Evolutionary conservation across 805 yeast genomes (phyloP), one percentile per base, ranked within the genome.

Genomic region (Saturnispora bothae): DNA sequence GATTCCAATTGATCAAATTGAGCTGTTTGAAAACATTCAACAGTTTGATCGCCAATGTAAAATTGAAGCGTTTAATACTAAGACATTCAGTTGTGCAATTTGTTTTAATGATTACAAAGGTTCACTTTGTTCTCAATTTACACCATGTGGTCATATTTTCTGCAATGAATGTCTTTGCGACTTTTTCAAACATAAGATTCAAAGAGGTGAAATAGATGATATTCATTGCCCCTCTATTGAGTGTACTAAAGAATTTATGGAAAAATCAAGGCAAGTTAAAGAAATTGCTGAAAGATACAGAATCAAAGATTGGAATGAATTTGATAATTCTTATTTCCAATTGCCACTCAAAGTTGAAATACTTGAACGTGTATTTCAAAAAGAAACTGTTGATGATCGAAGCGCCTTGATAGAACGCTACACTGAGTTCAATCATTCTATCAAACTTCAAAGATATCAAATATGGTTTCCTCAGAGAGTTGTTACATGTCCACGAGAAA

Each of bases 171-270:
- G 83, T 43, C 51, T 71, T 3, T 41, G 37, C 10, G 65, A 62
- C 5, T 74, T 68, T 43, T 68, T 66, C 35, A 43, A 50, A 1
- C 53, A 63, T 3, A 52, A 57, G 31, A 73, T 76, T 10, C 48
- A 48, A 6, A 51, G 64, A 4, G 82, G 78, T 3, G 70, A 68
- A 26, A 61, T 73, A 4, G 64, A 64, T 14, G 66, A 59, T 33
- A 57, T 77, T 2, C 76, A 74, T 49, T 77, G 83, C 47, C 82
- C 83, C 1, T 66, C 73, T 33, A 70, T 67, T 45, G 65, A 62
- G 28, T 69, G 75, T 40, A 65, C 71, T 3, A 38, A 42, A 28
- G 10, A 10, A 12, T 5, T 28, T 16, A 22, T 60, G 53, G 39
- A 26, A 28, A 9, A 45, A 41, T 20, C 49, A 48, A 25, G 36